A percentile compares a stretch with the other conserved stretches of the same genome.
phyloP scores from a whole-genome alignment of 176 grass and related monocot species.

The Elymus sibiricus region DNA sequence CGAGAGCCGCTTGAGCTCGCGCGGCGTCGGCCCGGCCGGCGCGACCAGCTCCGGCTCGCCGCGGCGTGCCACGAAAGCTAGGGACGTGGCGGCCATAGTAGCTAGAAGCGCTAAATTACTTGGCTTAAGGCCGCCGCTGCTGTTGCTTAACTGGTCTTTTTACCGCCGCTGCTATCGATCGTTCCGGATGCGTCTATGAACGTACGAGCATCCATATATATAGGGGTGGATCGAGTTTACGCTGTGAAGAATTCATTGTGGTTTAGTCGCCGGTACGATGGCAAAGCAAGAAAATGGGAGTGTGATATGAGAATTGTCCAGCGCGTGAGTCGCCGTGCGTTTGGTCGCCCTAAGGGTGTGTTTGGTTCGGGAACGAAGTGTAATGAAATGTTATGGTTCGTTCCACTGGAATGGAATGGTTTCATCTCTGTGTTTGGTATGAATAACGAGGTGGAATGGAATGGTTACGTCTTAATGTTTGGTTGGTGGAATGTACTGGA shows the following conservation, averaged over 20 bases:
- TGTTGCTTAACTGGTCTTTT: neutral
- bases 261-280: neutral
- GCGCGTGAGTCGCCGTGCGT: neutral
- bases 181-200: neutral
- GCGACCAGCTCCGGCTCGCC: slow-evolving; percentile 14
- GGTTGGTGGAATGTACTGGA: too few relatives aligned
- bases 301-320: neutral
- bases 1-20: slow-evolving; percentile 33
- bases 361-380: too few relatives aligned
- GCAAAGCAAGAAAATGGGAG: neutral
- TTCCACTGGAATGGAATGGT: too few relatives aligned
- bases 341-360: too few relatives aligned
- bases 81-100: neutral
- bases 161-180: too few relatives aligned
- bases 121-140: neutral
- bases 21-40: slow-evolving; percentile 23
- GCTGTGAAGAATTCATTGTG: neutral
- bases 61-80: slow-evolving; percentile 17
- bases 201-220: neutral
- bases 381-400: too few relatives aligned
- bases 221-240: neutral
- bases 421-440: too few relatives aligned
- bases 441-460: too few relatives aligned
- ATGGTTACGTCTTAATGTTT: too few relatives aligned
- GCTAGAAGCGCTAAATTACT: neutral